These are phyloP conservation scores for Zymoseptoria ardabiliae DNA, from an alignment of 2,329 filamentous ascomycete genomes.

Conservation along the genomic window DNA sequence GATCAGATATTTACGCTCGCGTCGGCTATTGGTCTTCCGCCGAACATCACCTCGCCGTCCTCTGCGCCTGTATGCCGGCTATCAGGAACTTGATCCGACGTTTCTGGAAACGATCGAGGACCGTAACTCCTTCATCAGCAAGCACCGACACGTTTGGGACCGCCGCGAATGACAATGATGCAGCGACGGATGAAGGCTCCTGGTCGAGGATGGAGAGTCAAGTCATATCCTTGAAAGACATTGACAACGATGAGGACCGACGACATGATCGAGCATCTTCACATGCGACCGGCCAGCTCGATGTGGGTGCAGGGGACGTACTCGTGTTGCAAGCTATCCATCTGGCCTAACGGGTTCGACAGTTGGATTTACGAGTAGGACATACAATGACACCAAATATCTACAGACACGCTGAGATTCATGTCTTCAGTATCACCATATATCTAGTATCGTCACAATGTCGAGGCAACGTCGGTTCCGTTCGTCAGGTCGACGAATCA, in stretches of 20 bases:
- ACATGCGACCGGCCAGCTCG: no score
- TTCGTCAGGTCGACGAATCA: neutral
- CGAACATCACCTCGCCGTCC: conserved; percentile 12
- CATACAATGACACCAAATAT: no score
- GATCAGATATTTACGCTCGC: conserved; percentile 15
- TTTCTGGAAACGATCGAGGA: conserved; percentile 10
- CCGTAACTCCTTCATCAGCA: neutral
- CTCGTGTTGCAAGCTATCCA: no score
- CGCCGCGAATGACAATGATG: conserved; percentile 8
- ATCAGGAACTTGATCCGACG: conserved; percentile 14
- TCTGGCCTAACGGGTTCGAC: no score
- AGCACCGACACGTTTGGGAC: conserved; percentile 6
- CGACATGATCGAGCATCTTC: no score
- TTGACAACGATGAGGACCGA: no score
- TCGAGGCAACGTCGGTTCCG: neutral
- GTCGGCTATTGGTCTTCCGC: conserved; percentile 14
- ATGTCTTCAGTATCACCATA: neutral
- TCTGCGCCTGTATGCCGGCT: conserved; percentile 16
- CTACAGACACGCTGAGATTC: no score
- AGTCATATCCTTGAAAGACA: conserved; percentile 10
- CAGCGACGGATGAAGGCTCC: conserved; percentile 4
- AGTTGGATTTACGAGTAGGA: no score
- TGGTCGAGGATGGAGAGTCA: conserved; percentile 11
- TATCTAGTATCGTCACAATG: neutral
- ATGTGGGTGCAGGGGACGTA: no score